phyloP scores from a whole-genome alignment of 169 alveolate genomes.

The Besnoitia besnoiti region DNA sequence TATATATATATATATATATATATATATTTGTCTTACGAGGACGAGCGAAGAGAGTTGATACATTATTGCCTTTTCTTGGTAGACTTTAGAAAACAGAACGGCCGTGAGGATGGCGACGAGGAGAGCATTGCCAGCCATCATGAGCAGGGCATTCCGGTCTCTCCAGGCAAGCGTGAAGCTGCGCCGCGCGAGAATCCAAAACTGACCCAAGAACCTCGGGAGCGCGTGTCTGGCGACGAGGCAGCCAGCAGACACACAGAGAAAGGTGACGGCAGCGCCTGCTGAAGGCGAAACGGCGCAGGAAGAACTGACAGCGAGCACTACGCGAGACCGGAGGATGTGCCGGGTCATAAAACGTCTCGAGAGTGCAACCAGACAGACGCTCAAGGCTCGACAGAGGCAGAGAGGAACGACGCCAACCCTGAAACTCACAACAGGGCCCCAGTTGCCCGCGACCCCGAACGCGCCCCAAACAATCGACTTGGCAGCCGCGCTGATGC shows the following conservation, averaged over 20 bases:
- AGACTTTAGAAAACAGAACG: slow-evolving; percentile 8
- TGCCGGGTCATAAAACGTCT: too few relatives aligned
- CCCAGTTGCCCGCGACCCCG: too few relatives aligned
- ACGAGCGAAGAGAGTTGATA: slow-evolving; percentile 33
- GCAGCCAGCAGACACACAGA: background rate
- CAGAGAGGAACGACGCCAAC: too few relatives aligned
- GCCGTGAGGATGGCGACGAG: background rate
- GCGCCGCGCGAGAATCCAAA: background rate
- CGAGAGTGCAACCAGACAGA: too few relatives aligned
- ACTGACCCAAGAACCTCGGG: slow-evolving; percentile 9
- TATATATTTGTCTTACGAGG: background rate
- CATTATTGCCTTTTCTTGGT: background rate
- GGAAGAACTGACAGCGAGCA: background rate
- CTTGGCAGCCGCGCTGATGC: too few relatives aligned
- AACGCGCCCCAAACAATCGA: too few relatives aligned
- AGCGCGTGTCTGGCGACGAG: background rate
- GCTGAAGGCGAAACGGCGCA: background rate
- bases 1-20: background rate
- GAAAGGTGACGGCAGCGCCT: background rate
- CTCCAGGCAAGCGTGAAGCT: background rate
- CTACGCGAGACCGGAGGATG: too few relatives aligned
- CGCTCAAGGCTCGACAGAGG: too few relatives aligned
- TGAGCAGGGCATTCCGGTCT: background rate
- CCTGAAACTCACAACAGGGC: too few relatives aligned
- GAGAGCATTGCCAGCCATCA: background rate